Percentiles rank a stretch among this genome's conserved stretches.
phyloP scores from a whole-genome alignment of 2,329 filamentous ascomycete species.

The Stenocarpella maydis region DNA sequence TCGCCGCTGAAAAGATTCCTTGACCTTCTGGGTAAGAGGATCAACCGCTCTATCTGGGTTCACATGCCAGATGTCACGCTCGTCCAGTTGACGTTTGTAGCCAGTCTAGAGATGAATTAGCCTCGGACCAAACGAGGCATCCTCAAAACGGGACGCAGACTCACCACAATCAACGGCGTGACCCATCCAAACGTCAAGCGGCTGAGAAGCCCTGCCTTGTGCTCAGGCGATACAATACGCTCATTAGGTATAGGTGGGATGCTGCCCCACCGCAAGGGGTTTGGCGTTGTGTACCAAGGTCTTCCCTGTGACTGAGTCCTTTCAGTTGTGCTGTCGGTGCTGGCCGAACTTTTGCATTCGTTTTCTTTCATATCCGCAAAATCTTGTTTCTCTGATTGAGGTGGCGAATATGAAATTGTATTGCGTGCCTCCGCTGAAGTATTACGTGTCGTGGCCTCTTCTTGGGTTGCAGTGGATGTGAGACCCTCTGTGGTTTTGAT shows the following conservation, averaged over 20 bases:
- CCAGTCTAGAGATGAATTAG: conserved; percentile 58
- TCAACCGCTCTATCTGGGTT: conserved; percentile 76
- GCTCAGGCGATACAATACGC: conserved; percentile 69
- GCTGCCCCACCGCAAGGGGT: conserved; percentile 68
- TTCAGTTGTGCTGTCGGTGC: background rate
- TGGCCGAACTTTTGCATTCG: background rate
- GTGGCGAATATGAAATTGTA: background rate
- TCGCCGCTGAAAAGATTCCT: conserved; percentile 73
- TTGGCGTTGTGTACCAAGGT: conserved; percentile 70
- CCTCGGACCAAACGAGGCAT: background rate
- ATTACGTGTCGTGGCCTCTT: background rate
- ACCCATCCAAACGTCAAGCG: conserved; percentile 85
- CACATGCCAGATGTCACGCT: conserved; percentile 87
- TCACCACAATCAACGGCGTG: conserved; percentile 73
- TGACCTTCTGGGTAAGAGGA: conserved; percentile 74
- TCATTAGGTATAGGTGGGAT: conserved; percentile 64
- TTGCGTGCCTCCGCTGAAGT: background rate
- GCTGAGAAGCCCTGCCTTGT: conserved; percentile 78
- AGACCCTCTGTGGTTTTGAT: background rate
- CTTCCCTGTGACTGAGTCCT: background rate
- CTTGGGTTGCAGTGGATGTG: background rate
- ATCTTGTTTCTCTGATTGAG: background rate
- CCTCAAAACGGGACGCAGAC: background rate
- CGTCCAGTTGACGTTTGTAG: conserved; percentile 83
- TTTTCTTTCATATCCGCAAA: background rate